A percentile compares a stretch with the other conserved stretches of the same genome.
phyloP scores from a whole-genome alignment of 768 basidiomycete species.

The Tephrocybe rancida region DNA sequence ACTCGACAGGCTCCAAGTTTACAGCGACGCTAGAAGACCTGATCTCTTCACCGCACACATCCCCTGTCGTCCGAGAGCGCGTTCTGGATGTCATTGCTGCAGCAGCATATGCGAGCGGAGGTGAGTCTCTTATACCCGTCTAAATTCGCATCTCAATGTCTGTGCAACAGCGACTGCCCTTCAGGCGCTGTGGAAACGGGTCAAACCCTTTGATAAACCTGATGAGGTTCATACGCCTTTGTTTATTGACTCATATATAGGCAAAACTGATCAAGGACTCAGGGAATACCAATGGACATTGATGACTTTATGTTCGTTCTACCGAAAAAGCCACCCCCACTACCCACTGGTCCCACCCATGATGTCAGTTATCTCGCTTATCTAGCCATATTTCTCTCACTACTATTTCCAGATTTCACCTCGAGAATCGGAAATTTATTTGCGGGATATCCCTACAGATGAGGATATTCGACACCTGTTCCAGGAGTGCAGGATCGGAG shows the following conservation, averaged over 20 bases:
- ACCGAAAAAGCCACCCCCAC: conserved; percentile 41
- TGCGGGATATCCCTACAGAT: conserved; percentile 64
- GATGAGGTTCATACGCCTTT: conserved; percentile 56
- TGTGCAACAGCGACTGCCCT: conserved; percentile 47
- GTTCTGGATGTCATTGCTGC: conserved; percentile 82
- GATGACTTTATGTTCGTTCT: conserved; percentile 83
- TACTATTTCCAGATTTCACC: conserved; percentile 26
- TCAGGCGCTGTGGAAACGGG: conserved; percentile 74
- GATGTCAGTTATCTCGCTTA: conserved; percentile 18
- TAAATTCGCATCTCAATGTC: background rate
- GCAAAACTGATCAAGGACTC: background rate
- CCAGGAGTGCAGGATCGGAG: conserved; percentile 84
- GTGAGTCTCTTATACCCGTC: conserved; percentile 29
- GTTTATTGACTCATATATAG: background rate
- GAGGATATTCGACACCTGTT: conserved; percentile 85
- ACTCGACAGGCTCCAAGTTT: conserved; percentile 77
- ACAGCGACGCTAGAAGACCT: conserved; percentile 81
- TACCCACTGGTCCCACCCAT: conserved; percentile 21
- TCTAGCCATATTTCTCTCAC: conserved; percentile 13
- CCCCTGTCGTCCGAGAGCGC: conserved; percentile 81
- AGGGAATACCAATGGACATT: conserved; percentile 79
- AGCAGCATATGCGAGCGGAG: conserved; percentile 70
- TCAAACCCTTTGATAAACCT: conserved; percentile 80
- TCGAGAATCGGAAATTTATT: conserved; percentile 38
- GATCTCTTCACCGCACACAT: conserved; percentile 59